Conservation (phyloP, 2,329 filamentous ascomycete species). For the Venturia effusa region DNA sequence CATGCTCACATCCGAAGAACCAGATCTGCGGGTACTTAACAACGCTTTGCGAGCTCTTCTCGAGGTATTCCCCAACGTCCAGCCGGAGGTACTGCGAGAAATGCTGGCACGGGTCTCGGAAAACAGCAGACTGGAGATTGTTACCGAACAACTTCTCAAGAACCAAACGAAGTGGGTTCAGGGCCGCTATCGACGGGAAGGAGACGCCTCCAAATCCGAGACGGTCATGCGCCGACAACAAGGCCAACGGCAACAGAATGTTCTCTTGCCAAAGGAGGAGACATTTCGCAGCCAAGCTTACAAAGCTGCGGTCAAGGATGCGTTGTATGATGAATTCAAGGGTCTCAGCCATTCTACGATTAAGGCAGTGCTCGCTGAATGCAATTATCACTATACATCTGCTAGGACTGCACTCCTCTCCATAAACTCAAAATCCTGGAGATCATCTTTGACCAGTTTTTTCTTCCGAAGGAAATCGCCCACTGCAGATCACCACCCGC, state of each 20-base stretch:
- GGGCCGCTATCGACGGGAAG: slow-evolving; percentile 41
- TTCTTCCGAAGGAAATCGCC: slow-evolving; percentile 53
- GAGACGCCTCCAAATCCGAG: slow-evolving; percentile 16
- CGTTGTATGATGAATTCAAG: slow-evolving; percentile 66
- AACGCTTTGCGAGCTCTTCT: slow-evolving; percentile 55
- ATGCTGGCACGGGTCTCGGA: slow-evolving; percentile 65
- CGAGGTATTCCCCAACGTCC: slow-evolving; percentile 68
- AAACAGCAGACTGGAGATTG: slow-evolving; percentile 65
- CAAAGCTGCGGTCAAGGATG: slow-evolving; percentile 54
- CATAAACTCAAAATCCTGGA: slow-evolving; percentile 65
- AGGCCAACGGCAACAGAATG: slow-evolving; percentile 9
- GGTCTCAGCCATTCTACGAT: slow-evolving; percentile 63
- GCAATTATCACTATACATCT: slow-evolving; percentile 67
- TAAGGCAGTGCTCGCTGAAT: slow-evolving; percentile 68
- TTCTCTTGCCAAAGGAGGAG: slow-evolving; percentile 47
- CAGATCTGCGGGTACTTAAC: slow-evolving; percentile 60
- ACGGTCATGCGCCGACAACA: slow-evolving; percentile 3
- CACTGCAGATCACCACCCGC: slow-evolving; percentile 38
- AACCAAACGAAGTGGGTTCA: slow-evolving; percentile 59
- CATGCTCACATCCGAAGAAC: slow-evolving; percentile 32
- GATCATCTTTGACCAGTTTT: slow-evolving; percentile 61
- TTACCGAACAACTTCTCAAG: slow-evolving; percentile 67
- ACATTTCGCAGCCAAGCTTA: slow-evolving; percentile 58
- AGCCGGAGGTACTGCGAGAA: slow-evolving; percentile 72
- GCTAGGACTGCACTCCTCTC: slow-evolving; percentile 59